These are phyloP conservation scores for Clavispora carvajalis DNA, from an alignment of 805 yeast genomes.

Conservation along the genomic window DNA sequence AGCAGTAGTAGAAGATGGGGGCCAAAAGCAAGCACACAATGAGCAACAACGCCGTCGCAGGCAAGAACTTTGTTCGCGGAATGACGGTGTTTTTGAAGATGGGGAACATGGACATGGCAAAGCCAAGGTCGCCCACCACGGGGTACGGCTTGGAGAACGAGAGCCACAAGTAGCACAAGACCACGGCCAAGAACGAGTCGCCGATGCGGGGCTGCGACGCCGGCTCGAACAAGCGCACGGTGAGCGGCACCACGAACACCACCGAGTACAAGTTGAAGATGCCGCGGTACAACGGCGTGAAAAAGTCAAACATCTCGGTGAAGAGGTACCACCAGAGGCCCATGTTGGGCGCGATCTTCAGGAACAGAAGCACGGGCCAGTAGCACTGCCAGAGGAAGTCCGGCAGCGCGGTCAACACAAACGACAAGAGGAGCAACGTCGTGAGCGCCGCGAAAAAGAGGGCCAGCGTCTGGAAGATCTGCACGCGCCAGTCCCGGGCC, in stretches of 20 bases:
- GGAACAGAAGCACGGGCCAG: constrained; percentile 52
- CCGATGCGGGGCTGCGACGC: constrained; percentile 20
- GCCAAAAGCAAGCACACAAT: constrained; percentile 55
- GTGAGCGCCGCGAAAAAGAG: constrained; percentile 14
- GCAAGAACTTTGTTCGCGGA: constrained; percentile 43
- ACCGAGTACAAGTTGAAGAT: constrained; percentile 75
- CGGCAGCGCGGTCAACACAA: constrained; percentile 27
- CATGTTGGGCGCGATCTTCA: constrained; percentile 78
- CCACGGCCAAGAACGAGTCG: constrained; percentile 56
- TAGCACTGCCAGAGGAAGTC: constrained; percentile 40
- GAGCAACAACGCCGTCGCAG: constrained; percentile 44
- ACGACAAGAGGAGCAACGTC: constrained; percentile 33
- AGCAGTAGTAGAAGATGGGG: constrained; percentile 86
- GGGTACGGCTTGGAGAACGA: constrained; percentile 82
- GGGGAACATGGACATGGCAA: constrained; percentile 33
- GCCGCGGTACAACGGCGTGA: constrained; percentile 74
- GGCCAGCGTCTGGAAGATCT: constrained; percentile 6
- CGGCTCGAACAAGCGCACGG: constrained; percentile 52
- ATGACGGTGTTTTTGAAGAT: constrained; percentile 43
- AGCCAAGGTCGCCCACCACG: constrained; percentile 67
- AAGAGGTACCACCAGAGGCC: constrained; percentile 99
- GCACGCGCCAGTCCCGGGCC: constrained; percentile 8
- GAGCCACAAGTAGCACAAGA: constrained; percentile 37
- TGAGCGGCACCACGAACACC: constrained; percentile 65
- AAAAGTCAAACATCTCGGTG: constrained; percentile 89